A percentile compares a stretch with the other conserved stretches of the same genome.
phyloP scores from a whole-genome alignment of 305 asterid genomes.

The Solanum hybrid region DNA sequence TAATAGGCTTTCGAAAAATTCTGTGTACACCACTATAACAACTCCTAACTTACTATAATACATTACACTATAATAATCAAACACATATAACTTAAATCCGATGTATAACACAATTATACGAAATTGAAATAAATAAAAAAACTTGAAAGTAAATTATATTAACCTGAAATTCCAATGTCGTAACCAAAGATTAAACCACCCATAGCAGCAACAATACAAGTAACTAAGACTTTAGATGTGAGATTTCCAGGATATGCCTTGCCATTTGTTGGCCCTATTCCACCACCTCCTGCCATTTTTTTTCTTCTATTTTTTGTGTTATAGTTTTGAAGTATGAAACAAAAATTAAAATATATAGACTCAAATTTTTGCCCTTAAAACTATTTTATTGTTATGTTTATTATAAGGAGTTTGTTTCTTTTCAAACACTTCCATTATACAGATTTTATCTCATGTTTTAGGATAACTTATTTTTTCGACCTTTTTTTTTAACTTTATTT shows the following conservation, averaged over 20 bases:
- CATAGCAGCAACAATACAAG: constrained; percentile 32
- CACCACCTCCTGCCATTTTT: constrained; percentile 21
- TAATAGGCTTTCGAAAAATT: no score
- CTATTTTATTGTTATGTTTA: neutral
- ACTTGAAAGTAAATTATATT: neutral
- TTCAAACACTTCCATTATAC: neutral
- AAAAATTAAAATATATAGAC: neutral
- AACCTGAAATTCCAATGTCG: constrained; percentile 49
- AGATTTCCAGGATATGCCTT: constrained; percentile 32
- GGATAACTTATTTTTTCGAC: neutral
- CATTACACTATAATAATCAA: neutral
- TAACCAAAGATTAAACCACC: constrained; percentile 50
- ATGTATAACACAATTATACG: neutral
- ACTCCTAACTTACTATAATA: no score
- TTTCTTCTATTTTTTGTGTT: neutral
- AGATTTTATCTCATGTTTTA: neutral
- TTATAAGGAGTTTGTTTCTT: neutral
- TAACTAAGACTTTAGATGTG: constrained; percentile 5
- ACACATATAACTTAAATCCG: neutral
- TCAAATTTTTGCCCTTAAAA: neutral
- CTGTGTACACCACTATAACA: neutral
- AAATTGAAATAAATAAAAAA: neutral
- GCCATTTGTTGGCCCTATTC: neutral
- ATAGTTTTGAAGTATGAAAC: neutral
- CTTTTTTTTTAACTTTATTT: neutral